Evolutionary conservation across 768 basidiomycete species (phyloP).

Genomic region (Boletus tylopilopsis): DNA sequence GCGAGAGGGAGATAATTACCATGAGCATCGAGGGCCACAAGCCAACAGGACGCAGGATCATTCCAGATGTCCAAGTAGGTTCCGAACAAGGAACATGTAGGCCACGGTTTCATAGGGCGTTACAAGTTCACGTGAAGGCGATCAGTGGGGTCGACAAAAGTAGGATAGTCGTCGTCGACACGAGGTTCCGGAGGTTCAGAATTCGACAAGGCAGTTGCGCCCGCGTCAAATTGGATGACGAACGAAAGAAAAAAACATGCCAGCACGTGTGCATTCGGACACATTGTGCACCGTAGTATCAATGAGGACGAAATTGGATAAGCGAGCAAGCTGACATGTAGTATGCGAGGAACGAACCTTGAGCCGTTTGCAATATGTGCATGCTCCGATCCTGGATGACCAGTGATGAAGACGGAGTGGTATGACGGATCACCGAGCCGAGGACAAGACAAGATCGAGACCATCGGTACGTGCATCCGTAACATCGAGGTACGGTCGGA

Average conservation of each 20-base stretch:
- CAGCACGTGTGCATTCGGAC: slow-evolving; percentile 17
- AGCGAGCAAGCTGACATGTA: slow-evolving; percentile 13
- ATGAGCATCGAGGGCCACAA: too few species aligned
- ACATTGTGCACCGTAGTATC: slow-evolving; percentile 14
- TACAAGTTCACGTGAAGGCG: slow-evolving; percentile 1
- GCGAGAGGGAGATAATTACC: too few species aligned
- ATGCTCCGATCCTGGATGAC: slow-evolving; percentile 65
- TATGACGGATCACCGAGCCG: slow-evolving; percentile 13
- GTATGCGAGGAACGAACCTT: slow-evolving; percentile 52
- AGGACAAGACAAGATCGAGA: background rate
- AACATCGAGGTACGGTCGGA: background rate
- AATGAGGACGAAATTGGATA: slow-evolving; percentile 14
- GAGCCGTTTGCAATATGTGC: slow-evolving; percentile 82
- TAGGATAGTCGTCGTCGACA: slow-evolving; percentile 10
- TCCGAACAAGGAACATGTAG: slow-evolving; percentile 13
- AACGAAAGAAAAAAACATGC: too few species aligned
- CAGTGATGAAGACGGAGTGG: slow-evolving; percentile 4
- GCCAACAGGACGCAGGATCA: slow-evolving; percentile 1
- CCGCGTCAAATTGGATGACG: slow-evolving; percentile 10
- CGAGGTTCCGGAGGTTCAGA: slow-evolving; percentile 27
- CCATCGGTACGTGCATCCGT: background rate
- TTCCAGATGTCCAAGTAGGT: slow-evolving; percentile 8
- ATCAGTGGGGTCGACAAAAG: slow-evolving; percentile 4
- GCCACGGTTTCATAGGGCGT: background rate
- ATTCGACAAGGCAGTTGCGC: slow-evolving; percentile 23